phyloP scores from a whole-genome alignment of 306 rosid species.

The Vigna unguiculata region DNA sequence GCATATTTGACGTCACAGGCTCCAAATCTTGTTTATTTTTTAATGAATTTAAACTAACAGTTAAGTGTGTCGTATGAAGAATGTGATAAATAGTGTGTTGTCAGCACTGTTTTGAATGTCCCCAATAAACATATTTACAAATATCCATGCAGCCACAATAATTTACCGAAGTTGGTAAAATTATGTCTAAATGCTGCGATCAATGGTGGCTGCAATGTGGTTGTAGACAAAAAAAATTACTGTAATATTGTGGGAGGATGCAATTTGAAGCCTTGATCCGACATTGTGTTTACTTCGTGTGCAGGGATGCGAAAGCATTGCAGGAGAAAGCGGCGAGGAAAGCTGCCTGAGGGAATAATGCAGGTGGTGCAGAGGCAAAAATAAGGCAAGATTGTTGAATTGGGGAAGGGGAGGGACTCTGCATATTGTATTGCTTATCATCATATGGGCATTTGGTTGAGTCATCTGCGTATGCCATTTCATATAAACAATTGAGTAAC shows the following conservation, averaged over 20 bases:
- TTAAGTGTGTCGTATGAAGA: too few species aligned
- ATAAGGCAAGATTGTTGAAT: constrained; percentile 24
- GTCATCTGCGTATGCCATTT: constrained; percentile 40
- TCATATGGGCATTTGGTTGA: constrained; percentile 42
- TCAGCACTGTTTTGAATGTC: too few species aligned
- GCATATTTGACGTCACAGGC: too few species aligned
- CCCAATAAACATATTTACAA: not conserved
- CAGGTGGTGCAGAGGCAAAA: constrained; percentile 51
- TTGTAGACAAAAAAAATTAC: not conserved
- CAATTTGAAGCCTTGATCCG: not conserved
- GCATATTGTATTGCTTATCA: constrained; percentile 39
- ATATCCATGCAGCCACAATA: not conserved
- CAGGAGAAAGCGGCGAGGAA: constrained; percentile 71
- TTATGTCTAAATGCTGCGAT: not conserved
- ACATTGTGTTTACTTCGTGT: not conserved
- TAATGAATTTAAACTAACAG: too few species aligned
- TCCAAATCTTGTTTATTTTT: too few species aligned
- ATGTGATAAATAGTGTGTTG: not conserved
- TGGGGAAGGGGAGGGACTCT: not conserved
- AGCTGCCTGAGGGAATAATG: constrained; percentile 59
- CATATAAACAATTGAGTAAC: not conserved
- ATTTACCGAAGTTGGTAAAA: not conserved
- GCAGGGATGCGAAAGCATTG: constrained; percentile 73
- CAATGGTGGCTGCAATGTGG: not conserved
- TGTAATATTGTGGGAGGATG: not conserved